Base-by-base conservation (phyloP, 2,329 filamentous ascomycete species). In the Madurella fahalii region DNA sequence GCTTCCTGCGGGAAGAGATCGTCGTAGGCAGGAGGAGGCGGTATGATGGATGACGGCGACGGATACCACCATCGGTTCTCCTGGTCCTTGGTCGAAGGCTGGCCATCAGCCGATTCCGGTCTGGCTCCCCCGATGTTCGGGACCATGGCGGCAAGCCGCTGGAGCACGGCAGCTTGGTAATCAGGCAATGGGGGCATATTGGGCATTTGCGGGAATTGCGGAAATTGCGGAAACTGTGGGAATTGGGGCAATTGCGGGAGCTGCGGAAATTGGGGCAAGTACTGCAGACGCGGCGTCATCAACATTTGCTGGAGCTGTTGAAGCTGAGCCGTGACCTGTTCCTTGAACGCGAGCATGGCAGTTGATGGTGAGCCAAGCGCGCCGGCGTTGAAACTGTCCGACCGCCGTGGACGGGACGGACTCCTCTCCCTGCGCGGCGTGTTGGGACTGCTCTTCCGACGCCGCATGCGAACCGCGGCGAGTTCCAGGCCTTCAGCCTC, bases 321-420 rank as follows among this genome's bases (percentile, higher is more conserved):
- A 46, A 92, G 78, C 65, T 91, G 88, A 16, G 85, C 79, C 25
- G 85, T 78, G 17, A 93, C 71, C 54, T 92, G 87, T 52, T 91
- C 87, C 63, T 86, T 84, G 72, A 90, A 81, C 13, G 86, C 87
- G 47, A 83, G 77, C 64, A 90, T 81, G 45, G 86, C 81, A 4
- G 83, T 78, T 4, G 80, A 77, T 2, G 84, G 82, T 2, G 83
- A 81, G 16, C 77, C 77, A 40, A 77, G 72, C 1, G 67, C 67
- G 15, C 65, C 67, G 9, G 72, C 68, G 17, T 63, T 64, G 15
- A 72, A 69, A 37, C 66, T 64, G 48, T 60, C 53, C 39, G 51
- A 57, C n/a, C 57, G 63, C 56, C 48, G 61, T n/a, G 53, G 39
- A 52, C 55, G 55, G 59, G 59, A 57, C 9, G 64, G 61, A 16